Conservation (phyloP, 2,329 filamentous ascomycete species). For the Aspergillus uvarum region DNA sequence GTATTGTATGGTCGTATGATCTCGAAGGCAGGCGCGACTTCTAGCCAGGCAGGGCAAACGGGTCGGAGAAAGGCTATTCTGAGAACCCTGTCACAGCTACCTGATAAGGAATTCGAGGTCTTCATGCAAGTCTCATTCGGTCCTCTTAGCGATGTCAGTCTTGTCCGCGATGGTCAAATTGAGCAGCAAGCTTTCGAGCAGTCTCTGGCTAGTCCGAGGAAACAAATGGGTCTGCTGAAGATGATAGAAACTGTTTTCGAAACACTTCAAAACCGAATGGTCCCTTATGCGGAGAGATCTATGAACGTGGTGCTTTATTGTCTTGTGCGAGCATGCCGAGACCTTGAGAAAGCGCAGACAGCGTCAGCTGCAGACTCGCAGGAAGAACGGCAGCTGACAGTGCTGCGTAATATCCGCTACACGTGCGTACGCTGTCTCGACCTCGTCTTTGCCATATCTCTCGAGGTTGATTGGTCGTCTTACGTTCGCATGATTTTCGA, state of each 20-base stretch:
- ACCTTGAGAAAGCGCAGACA: slow-evolving; percentile 37
- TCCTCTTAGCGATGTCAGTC: slow-evolving; percentile 60
- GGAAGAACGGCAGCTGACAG: slow-evolving; percentile 33
- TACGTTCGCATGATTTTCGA: slow-evolving; percentile 71
- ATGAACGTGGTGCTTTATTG: slow-evolving; percentile 80
- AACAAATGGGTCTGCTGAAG: slow-evolving; percentile 87
- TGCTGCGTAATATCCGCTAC: slow-evolving; percentile 52
- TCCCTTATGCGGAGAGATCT: slow-evolving; percentile 66
- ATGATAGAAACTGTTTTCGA: slow-evolving; percentile 86
- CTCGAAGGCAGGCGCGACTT: slow-evolving; percentile 72
- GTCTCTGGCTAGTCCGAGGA: slow-evolving; percentile 66
- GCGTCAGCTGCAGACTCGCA: slow-evolving; percentile 27
- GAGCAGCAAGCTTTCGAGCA: slow-evolving; percentile 56
- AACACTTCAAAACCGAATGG: slow-evolving; percentile 73
- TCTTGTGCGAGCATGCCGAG: slow-evolving; percentile 66
- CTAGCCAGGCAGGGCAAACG: slow-evolving; percentile 77
- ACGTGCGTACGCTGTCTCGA: slow-evolving; percentile 77
- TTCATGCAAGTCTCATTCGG: slow-evolving; percentile 84
- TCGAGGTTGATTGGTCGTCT: slow-evolving; percentile 67
- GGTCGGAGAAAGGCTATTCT: slow-evolving; percentile 72
- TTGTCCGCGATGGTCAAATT: slow-evolving; percentile 55
- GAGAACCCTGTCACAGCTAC: slow-evolving; percentile 75
- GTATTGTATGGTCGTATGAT: slow-evolving; percentile 88
- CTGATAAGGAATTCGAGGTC: slow-evolving; percentile 68
- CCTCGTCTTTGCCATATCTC: slow-evolving; percentile 72